Percentiles rank a stretch among this genome's conserved stretches.
Evolutionary conservation across 2,329 filamentous ascomycete species (phyloP).

Genomic region (Colletotrichum paranaense): DNA sequence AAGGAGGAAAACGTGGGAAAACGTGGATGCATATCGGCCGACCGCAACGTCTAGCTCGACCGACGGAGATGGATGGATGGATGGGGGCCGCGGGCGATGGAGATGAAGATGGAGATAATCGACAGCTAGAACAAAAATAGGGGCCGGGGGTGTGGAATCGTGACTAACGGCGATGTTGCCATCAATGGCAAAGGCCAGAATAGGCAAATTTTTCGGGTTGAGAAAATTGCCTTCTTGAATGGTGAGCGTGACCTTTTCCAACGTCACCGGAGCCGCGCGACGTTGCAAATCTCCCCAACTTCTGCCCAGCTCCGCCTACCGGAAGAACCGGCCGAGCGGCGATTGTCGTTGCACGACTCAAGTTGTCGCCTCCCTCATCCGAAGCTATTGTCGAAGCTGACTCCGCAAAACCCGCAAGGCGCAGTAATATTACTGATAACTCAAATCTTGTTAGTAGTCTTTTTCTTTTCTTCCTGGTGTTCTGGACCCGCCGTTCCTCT

Average conservation of each 20-base stretch:
- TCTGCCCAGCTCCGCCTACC: background rate
- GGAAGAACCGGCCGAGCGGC: background rate
- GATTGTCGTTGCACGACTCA: background rate
- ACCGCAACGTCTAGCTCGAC: background rate
- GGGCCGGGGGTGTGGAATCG: background rate
- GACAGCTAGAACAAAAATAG: background rate
- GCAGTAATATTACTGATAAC: background rate
- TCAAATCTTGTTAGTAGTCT: background rate
- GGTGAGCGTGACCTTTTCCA: background rate
- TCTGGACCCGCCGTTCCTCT: background rate
- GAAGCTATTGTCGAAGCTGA: background rate
- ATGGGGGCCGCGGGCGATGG: no score
- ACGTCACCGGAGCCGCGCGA: background rate
- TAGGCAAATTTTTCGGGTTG: background rate
- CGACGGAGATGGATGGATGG: background rate
- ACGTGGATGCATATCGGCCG: constrained; percentile 8
- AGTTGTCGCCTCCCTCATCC: constrained; percentile 3
- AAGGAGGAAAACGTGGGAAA: constrained; percentile 3
- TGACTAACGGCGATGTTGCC: background rate
- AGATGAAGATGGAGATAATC: background rate
- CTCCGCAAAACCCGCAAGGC: constrained; percentile 5
- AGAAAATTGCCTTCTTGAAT: background rate
- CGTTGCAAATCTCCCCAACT: background rate
- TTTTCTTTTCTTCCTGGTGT: background rate
- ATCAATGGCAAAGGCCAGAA: background rate